Evolutionary conservation across 805 yeast species (phyloP).

Genomic region (Saturnispora kantuleensis): DNA sequence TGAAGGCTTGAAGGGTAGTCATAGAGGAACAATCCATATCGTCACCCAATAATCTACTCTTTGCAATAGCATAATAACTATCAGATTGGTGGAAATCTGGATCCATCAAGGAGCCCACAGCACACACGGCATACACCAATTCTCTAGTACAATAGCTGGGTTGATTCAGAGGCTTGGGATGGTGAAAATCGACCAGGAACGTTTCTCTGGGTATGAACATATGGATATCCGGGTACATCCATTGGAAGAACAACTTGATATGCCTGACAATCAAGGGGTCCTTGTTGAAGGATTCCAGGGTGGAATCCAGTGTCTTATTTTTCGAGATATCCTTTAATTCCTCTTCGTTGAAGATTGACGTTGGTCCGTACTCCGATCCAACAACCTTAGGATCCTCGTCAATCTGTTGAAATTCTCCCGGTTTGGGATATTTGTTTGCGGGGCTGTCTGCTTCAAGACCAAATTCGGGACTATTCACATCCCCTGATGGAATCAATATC

Average conservation of each 20-base stretch:
- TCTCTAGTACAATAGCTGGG: conserved; percentile 44
- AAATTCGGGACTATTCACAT: background rate
- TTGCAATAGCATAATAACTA: conserved; percentile 38
- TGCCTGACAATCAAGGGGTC: conserved; percentile 17
- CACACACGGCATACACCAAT: conserved; percentile 46
- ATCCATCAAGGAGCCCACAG: conserved; percentile 43
- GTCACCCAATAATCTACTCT: conserved; percentile 28
- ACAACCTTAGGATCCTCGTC: conserved; percentile 10
- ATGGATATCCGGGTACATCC: conserved; percentile 58
- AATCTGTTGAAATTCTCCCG: conserved; percentile 13
- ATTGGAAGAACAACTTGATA: conserved; percentile 35
- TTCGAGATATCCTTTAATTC: background rate
- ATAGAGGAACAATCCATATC: conserved; percentile 37
- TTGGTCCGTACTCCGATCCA: conserved; percentile 17
- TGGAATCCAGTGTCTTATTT: background rate
- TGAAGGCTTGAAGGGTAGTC: conserved; percentile 47
- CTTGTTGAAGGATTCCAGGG: conserved; percentile 25
- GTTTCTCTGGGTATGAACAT: conserved; percentile 57
- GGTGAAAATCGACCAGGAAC: conserved; percentile 49
- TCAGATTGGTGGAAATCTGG: conserved; percentile 29
- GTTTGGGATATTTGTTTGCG: conserved; percentile 12
- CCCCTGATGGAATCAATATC: background rate
- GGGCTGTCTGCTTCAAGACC: background rate
- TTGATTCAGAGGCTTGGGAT: conserved; percentile 30
- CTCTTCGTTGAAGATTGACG: conserved; percentile 28